Evolutionary conservation across 2,329 filamentous ascomycete genomes (phyloP).

Genomic region (Cordyceps pruinosa): DNA sequence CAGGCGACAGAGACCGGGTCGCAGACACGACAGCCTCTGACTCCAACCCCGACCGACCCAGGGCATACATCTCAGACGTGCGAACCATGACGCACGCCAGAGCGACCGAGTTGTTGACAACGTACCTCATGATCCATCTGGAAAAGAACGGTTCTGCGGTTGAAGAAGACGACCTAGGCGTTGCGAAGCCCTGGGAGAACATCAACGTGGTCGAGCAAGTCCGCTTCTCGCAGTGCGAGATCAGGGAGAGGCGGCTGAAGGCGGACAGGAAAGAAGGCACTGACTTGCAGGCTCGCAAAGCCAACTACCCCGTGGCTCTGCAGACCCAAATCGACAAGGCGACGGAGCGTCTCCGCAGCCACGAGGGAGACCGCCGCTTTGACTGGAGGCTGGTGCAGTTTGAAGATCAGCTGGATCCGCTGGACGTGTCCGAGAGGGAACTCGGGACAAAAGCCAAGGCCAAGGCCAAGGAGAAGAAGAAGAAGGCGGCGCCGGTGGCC

Average conservation of each 20-base stretch:
- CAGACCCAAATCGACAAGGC: neutral
- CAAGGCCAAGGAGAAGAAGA: neutral
- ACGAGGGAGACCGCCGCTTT: neutral
- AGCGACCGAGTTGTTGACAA: neutral
- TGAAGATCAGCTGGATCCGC: neutral
- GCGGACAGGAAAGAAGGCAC: neutral
- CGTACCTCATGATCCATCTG: neutral
- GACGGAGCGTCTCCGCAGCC: neutral
- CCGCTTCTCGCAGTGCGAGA: neutral
- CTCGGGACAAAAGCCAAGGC: neutral
- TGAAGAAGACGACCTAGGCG: neutral
- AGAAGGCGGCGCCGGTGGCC: too few relatives aligned
- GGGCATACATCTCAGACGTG: neutral
- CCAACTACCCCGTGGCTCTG: neutral
- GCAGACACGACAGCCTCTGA: neutral
- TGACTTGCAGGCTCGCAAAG: neutral
- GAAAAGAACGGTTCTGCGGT: neutral
- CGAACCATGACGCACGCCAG: neutral
- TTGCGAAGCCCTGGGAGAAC: neutral
- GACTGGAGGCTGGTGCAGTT: neutral
- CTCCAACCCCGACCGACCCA: neutral
- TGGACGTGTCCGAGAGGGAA: neutral
- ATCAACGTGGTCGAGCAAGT: neutral
- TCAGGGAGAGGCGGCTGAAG: neutral
- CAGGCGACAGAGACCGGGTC: neutral